Percentiles rank a stretch among this genome's conserved stretches.
These are phyloP conservation scores for Xerocomellus chrysenteron DNA, from an alignment of 768 basidiomycete species.

Conservation along the genomic window DNA sequence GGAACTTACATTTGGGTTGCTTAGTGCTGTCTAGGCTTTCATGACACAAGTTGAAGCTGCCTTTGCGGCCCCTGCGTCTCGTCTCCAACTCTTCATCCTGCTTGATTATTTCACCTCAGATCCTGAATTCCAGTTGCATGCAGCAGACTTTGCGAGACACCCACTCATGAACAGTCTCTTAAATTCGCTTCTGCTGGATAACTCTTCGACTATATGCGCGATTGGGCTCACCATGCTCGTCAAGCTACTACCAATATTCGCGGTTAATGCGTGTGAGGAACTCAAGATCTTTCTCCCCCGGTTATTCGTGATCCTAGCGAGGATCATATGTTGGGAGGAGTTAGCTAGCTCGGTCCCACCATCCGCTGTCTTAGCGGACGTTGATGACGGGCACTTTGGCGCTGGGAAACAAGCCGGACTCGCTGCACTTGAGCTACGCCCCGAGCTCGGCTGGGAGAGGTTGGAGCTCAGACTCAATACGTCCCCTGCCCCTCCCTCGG, in stretches of 20 bases:
- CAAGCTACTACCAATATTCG: constrained; percentile 74
- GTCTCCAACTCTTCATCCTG: constrained; percentile 69
- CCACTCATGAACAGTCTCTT: constrained; percentile 65
- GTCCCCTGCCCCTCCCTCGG: constrained; percentile 56
- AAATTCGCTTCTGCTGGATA: constrained; percentile 68
- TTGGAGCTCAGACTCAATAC: constrained; percentile 60
- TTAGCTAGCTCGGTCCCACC: constrained; percentile 36
- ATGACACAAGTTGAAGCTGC: constrained; percentile 64
- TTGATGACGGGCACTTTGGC: constrained; percentile 9
- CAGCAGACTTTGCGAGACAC: constrained; percentile 54
- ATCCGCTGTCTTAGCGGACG: constrained; percentile 37
- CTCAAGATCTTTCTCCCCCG: constrained; percentile 63
- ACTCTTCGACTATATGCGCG: constrained; percentile 68
- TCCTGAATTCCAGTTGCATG: constrained; percentile 48
- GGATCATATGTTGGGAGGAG: constrained; percentile 75
- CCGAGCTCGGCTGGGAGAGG: constrained; percentile 65
- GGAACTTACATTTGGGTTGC: constrained; percentile 5
- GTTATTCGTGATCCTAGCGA: constrained; percentile 65
- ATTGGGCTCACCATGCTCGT: constrained; percentile 62
- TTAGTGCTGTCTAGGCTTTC: constrained; percentile 52
- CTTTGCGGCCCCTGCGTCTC: constrained; percentile 57
- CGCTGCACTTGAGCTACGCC: constrained; percentile 44
- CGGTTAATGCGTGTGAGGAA: constrained; percentile 55
- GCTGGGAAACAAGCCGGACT: constrained; percentile 22
- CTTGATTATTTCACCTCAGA: constrained; percentile 62